These are phyloP conservation scores for Rhizophora apiculata DNA, from an alignment of 345 rosid genomes.

Conservation along the genomic window DNA sequence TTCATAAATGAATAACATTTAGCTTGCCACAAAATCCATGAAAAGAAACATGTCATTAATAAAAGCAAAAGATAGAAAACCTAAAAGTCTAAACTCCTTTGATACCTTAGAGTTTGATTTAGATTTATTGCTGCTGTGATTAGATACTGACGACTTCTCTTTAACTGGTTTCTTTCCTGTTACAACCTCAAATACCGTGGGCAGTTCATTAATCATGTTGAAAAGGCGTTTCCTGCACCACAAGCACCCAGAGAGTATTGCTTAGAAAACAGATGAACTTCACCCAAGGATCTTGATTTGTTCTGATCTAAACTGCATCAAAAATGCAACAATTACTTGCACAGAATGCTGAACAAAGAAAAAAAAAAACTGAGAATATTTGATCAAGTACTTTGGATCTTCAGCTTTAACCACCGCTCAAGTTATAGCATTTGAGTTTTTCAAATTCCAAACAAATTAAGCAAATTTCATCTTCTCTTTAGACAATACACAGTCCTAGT, in stretches of 20 bases:
- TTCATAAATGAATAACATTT: neutral
- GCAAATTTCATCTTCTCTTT: too few relatives aligned
- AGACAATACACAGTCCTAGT: too few relatives aligned
- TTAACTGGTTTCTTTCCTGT: slow-evolving; percentile 13
- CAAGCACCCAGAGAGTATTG: neutral
- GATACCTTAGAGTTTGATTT: slow-evolving; percentile 16
- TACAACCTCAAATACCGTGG: slow-evolving; percentile 13
- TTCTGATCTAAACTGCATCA: too few relatives aligned
- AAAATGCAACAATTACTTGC: too few relatives aligned
- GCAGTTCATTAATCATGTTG: slow-evolving; percentile 20
- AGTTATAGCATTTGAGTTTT: too few relatives aligned
- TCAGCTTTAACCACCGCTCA: too few relatives aligned
- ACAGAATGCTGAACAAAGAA: too few relatives aligned
- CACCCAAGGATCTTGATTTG: too few relatives aligned
- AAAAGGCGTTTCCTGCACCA: slow-evolving; percentile 20
- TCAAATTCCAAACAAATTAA: too few relatives aligned
- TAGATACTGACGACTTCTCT: slow-evolving; percentile 7
- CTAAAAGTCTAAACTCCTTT: neutral
- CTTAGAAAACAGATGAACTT: neutral
- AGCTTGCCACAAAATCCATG: neutral
- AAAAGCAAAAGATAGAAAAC: too few relatives aligned
- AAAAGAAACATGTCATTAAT: neutral
- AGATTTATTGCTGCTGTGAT: slow-evolving; percentile 12
- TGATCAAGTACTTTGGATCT: too few relatives aligned
- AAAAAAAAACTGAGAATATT: too few relatives aligned